Base-by-base conservation (phyloP, 306 rosid genomes). In the Vigna unguiculata region DNA sequence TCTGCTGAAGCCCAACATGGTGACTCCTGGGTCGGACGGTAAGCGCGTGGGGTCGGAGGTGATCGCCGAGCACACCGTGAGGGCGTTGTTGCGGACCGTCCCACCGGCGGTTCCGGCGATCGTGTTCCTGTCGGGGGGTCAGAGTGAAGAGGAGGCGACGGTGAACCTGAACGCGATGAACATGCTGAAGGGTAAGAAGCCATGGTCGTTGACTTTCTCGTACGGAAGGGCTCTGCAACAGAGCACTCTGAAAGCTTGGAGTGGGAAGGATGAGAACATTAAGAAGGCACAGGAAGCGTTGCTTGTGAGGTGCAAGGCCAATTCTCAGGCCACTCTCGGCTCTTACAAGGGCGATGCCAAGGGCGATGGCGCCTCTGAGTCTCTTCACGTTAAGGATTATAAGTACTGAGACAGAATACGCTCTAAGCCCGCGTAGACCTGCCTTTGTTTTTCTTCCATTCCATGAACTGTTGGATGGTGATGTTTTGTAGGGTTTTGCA, bases 1-100 rank as follows among this genome's bases (percentile, higher is more conserved):
- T 16, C 83, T 93, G 2, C 82, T 93, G 90, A 93, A 93, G 77
- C 97, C 97, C 36, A 93, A 93, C 86, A 93, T 93, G 97, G 97
- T 90, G 7, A 93, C 97, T 24, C 97, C 96, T 0, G 96, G 97
- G 32, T 86, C 94, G 15, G 91, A 93, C 1, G 12, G 54, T 80
- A 49, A 80, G 2, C 89, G 85, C 77, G 91, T 72, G 62, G 71
- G 88, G 1, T 86, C 91, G 2, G 88, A 89, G 78, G 93, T 90
- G 19, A 81, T 93, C 5, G 97, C 94, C 7, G 87, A 93, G 80
- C 55, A 83, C 80, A 93, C 97, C 0, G 90, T 93, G 34, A 80
- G 91, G 49, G 88, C 97, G 4, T 74, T 93, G 79, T 82, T 61
- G 81, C 73, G 96, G 24, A 93, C 97, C 0, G 89, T 91, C 17